These are phyloP conservation scores for Metschnikowia santaceciliae DNA, from an alignment of 805 yeast genomes.

Conservation along the genomic window DNA sequence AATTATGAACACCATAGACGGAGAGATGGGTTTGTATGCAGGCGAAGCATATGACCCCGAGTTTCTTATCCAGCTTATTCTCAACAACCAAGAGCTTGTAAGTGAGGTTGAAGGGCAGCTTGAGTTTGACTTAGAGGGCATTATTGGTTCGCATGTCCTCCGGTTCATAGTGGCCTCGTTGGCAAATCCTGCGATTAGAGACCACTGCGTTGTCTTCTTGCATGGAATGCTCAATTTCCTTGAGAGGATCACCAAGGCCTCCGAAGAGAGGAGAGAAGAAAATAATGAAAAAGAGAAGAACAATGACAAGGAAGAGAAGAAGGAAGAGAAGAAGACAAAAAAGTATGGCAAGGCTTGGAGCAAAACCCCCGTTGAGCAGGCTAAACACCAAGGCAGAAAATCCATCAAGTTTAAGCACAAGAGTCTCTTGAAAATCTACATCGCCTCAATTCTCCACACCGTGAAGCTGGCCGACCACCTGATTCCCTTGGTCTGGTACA, in stretches of 20 bases:
- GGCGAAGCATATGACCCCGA: slow-evolving; percentile 59
- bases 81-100: slow-evolving; percentile 65
- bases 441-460: slow-evolving; percentile 45
- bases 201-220: slow-evolving; percentile 43
- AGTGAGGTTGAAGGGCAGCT: slow-evolving; percentile 20
- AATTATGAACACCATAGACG: slow-evolving; percentile 45
- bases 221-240: slow-evolving; percentile 34
- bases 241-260: slow-evolving; percentile 8
- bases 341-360: not conserved
- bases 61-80: slow-evolving; percentile 56
- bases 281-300: not conserved
- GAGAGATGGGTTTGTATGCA: slow-evolving; percentile 18
- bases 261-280: not conserved
- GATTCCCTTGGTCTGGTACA: slow-evolving; percentile 38
- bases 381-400: slow-evolving; percentile 30
- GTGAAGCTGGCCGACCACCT: slow-evolving; percentile 18
- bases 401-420: slow-evolving; percentile 49
- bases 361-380: not conserved
- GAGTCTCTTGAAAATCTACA: slow-evolving; percentile 48
- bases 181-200: slow-evolving; percentile 28
- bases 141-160: slow-evolving; percentile 56
- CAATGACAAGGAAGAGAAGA: too few relatives aligned
- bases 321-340: not conserved
- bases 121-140: slow-evolving; percentile 48
- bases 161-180: slow-evolving; percentile 48